These are phyloP conservation scores for Ambrosia trifida DNA, from an alignment of 129 eudicot genomes.

Conservation along the genomic window DNA sequence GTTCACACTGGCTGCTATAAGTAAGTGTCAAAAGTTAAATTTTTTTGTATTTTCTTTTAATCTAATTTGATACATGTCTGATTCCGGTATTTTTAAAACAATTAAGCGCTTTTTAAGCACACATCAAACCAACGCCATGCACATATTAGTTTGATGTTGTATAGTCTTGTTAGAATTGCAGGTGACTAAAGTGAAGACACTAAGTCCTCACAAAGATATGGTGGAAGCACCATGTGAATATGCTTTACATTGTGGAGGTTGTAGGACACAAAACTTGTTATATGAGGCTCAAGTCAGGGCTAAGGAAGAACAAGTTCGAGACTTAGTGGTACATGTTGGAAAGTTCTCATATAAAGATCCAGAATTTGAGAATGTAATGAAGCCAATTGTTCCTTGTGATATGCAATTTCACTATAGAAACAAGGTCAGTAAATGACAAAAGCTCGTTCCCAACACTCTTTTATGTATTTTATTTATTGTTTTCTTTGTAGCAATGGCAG, in stretches of 20 bases:
- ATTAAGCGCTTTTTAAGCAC: not conserved
- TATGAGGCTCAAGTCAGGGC: constrained; percentile 87
- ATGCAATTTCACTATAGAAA: constrained; percentile 89
- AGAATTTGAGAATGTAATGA: constrained; percentile 55
- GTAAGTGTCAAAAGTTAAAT: not conserved
- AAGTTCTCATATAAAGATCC: constrained; percentile 61
- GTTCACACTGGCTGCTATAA: not conserved
- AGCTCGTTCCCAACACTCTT: not conserved
- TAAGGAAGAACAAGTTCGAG: constrained; percentile 88
- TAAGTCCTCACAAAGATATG: constrained; percentile 66
- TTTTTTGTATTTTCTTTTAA: not conserved
- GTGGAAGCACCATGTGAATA: constrained; percentile 99
- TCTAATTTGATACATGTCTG: not conserved
- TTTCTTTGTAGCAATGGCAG: not conserved
- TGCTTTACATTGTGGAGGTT: constrained; percentile 89
- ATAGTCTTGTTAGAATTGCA: constrained; percentile 41
- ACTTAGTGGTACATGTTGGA: constrained; percentile 81
- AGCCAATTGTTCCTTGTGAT: constrained; percentile 89
- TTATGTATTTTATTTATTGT: not conserved
- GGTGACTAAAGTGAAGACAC: constrained; percentile 82
- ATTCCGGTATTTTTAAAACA: not conserved
- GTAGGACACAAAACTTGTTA: constrained; percentile 73
- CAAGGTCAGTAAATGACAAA: constrained; percentile 58
- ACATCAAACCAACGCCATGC: not conserved
- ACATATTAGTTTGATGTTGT: constrained; percentile 15